Conservation (phyloP, 371 early-diverging fungal species). For the Apophysomyces variabilis region DNA sequence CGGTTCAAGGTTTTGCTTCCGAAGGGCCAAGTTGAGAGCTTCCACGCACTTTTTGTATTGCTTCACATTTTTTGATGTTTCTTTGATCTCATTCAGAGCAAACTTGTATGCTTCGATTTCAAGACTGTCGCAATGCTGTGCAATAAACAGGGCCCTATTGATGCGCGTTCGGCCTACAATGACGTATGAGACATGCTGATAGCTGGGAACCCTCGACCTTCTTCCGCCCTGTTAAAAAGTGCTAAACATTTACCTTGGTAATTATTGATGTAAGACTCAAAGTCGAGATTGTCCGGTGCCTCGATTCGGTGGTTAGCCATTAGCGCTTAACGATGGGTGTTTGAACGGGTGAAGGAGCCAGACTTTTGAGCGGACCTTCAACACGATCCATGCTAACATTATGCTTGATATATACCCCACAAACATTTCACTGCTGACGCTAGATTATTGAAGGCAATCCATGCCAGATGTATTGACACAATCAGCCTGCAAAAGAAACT, state of each 20-base stretch:
- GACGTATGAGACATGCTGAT: too few species aligned
- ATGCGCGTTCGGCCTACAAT: constrained; percentile 67
- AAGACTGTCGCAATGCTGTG: constrained; percentile 71
- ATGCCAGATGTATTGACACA: too few species aligned
- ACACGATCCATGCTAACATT: neutral
- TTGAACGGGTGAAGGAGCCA: neutral
- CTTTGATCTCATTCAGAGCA: constrained; percentile 65
- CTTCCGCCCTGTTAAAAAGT: neutral
- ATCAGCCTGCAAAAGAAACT: too few species aligned
- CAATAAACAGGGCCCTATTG: constrained; percentile 77
- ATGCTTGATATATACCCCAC: too few species aligned
- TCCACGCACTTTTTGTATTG: constrained; percentile 55
- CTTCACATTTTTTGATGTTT: constrained; percentile 52
- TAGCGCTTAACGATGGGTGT: neutral
- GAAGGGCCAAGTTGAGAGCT: constrained; percentile 58
- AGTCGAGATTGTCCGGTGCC: constrained; percentile 63
- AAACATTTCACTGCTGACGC: too few species aligned
- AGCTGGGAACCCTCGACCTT: neutral
- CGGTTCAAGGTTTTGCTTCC: constrained; percentile 31
- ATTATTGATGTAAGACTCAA: constrained; percentile 70
- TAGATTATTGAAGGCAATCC: too few species aligned
- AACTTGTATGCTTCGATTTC: constrained; percentile 67
- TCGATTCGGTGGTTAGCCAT: constrained; percentile 35
- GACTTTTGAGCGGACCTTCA: neutral
- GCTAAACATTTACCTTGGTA: constrained; percentile 58